A percentile compares a stretch with the other conserved stretches of the same genome.
phyloP scores from a whole-genome alignment of 768 basidiomycete species.

The Termitomyces sp. region DNA sequence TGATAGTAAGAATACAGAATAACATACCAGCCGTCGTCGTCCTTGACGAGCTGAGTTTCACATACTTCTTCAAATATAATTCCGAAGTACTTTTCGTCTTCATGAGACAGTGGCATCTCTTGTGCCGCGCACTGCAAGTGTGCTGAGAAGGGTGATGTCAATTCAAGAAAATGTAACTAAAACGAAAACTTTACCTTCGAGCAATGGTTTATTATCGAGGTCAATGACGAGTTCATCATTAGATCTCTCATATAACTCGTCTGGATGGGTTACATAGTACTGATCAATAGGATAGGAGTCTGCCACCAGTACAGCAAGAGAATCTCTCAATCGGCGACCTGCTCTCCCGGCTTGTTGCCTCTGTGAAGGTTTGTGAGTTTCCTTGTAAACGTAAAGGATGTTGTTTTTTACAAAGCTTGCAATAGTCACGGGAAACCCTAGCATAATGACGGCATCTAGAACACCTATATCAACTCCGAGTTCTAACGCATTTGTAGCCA shows the following conservation, averaged over 20 bases:
- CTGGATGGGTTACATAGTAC: constrained; percentile 65
- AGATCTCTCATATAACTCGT: constrained; percentile 60
- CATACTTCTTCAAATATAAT: constrained; percentile 53
- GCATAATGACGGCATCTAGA: constrained; percentile 86
- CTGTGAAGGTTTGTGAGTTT: constrained; percentile 28
- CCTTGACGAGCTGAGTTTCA: constrained; percentile 50
- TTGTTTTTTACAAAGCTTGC: constrained; percentile 62
- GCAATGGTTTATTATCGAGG: constrained; percentile 63
- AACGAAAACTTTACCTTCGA: constrained; percentile 43
- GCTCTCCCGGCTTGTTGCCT: constrained; percentile 88
- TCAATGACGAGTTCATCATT: constrained; percentile 66
- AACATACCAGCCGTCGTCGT: constrained; percentile 75
- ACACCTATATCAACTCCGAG: constrained; percentile 88
- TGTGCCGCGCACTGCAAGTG: constrained; percentile 85
- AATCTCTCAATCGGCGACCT: constrained; percentile 75
- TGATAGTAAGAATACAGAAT: not conserved
- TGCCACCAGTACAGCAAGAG: constrained; percentile 68
- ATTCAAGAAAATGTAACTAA: not conserved
- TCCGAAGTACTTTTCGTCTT: constrained; percentile 73
- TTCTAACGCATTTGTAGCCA: constrained; percentile 89
- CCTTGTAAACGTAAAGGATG: not conserved
- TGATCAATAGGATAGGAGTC: constrained; percentile 68
- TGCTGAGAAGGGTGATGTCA: constrained; percentile 26
- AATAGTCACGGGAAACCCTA: constrained; percentile 75
- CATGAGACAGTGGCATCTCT: constrained; percentile 72